Conservation (phyloP, 106 monocot species). For the Apostasia shenzhenica region DNA sequence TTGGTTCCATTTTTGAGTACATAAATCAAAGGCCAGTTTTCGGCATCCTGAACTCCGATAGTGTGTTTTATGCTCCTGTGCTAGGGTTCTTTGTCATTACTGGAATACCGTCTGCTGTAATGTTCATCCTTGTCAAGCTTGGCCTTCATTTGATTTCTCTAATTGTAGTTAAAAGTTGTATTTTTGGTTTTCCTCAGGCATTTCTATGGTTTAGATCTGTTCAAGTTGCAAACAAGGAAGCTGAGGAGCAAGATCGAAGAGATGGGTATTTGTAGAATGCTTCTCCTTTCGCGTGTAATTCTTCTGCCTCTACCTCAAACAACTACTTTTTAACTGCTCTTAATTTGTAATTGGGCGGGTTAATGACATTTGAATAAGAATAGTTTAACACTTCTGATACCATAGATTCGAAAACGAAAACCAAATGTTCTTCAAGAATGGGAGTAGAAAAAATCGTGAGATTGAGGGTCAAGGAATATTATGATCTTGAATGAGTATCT, state of each 20-base stretch:
- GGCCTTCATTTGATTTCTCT: not conserved
- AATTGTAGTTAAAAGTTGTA: not conserved
- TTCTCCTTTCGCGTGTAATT: not conserved
- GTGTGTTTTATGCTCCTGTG: conserved; percentile 72
- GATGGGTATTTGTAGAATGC: conserved; percentile 51
- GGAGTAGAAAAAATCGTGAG: no score
- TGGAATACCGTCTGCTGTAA: conserved; percentile 83
- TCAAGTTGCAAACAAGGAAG: conserved; percentile 73
- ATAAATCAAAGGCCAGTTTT: conserved; percentile 80
- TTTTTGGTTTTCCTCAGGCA: conserved; percentile 30
- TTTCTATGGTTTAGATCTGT: conserved; percentile 95
- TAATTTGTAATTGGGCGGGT: no score
- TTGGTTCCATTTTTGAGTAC: conserved; percentile 89
- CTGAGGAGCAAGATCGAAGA: conserved; percentile 83
- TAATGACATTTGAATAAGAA: no score
- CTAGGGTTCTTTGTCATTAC: conserved; percentile 88
- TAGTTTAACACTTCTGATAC: no score
- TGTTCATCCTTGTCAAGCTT: not conserved
- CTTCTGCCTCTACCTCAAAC: no score
- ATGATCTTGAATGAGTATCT: no score
- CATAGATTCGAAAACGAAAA: no score
- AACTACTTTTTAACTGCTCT: no score
- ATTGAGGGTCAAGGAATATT: no score
- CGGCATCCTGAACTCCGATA: conserved; percentile 69
- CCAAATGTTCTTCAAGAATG: no score